Evolutionary conservation across 768 basidiomycete species (phyloP).

Genomic region (Termitomyces bulborhizus): DNA sequence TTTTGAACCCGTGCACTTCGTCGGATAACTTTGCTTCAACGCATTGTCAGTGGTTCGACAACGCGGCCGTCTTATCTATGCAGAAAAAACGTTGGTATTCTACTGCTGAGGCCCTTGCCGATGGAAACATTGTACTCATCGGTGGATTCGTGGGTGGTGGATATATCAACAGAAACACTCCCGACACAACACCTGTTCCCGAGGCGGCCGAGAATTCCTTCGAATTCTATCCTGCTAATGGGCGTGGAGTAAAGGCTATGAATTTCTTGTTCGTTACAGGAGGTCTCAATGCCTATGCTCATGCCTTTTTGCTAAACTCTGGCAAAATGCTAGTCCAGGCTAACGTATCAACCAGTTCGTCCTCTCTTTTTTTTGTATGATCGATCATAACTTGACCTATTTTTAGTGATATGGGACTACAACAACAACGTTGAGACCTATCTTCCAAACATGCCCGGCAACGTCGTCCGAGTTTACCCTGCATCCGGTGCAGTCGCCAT

Average conservation of each 20-base stretch:
- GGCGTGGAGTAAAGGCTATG: slow-evolving; percentile 43
- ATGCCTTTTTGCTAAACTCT: slow-evolving; percentile 67
- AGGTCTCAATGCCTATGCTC: slow-evolving; percentile 74
- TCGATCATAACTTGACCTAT: slow-evolving; percentile 9
- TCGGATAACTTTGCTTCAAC: slow-evolving; percentile 39
- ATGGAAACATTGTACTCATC: slow-evolving; percentile 75
- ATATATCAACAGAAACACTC: slow-evolving; percentile 72
- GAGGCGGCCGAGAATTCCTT: slow-evolving; percentile 75
- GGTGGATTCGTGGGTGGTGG: slow-evolving; percentile 79
- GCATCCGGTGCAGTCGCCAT: slow-evolving; percentile 86
- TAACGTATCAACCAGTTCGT: slow-evolving; percentile 69
- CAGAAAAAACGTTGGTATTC: slow-evolving; percentile 75
- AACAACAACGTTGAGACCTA: slow-evolving; percentile 49
- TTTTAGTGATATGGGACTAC: slow-evolving; percentile 45
- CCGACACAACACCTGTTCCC: slow-evolving; percentile 55
- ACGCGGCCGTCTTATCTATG: slow-evolving; percentile 56
- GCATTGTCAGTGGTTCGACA: slow-evolving; percentile 69
- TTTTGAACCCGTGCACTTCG: slow-evolving; percentile 69
- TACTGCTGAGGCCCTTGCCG: slow-evolving; percentile 62
- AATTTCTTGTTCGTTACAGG: slow-evolving; percentile 66
- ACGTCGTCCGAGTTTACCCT: slow-evolving; percentile 80
- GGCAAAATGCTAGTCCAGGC: slow-evolving; percentile 81
- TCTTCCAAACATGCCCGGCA: slow-evolving; percentile 67
- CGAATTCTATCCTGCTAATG: slow-evolving; percentile 73
- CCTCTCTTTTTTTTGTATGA: neutral